phyloP scores from a whole-genome alignment of 1,284 basidiomycete genomes.

The Leccinum subrobustum region DNA sequence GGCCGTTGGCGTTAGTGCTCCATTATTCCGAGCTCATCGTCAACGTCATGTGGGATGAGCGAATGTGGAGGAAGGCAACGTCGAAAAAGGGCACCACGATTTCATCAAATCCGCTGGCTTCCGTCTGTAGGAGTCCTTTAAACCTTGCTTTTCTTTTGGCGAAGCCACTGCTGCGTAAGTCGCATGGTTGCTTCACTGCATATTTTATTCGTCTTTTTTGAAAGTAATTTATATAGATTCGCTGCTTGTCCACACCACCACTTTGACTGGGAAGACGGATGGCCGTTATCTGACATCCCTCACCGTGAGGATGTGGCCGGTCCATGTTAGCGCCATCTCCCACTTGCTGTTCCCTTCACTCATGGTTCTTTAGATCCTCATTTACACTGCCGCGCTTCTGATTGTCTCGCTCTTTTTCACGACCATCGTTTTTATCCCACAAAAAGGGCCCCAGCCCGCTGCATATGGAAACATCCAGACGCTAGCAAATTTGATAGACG shows the following conservation, averaged over 20 bases:
- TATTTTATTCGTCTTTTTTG: no score
- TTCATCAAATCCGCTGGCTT: constrained; percentile 20
- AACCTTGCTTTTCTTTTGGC: constrained; percentile 17
- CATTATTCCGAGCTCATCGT: constrained; percentile 32
- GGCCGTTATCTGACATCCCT: no score
- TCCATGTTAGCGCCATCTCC: constrained; percentile 17
- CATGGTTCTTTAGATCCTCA: no score
- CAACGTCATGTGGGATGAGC: constrained; percentile 32
- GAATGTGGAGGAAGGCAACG: constrained; percentile 28
- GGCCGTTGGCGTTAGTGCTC: constrained; percentile 30
- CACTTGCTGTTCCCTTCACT: no score
- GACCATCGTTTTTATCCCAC: no score
- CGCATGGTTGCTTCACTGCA: no score
- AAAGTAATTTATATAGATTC: constrained; percentile 21
- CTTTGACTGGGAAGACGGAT: constrained; percentile 20
- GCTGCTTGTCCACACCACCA: constrained; percentile 34
- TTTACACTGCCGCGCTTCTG: no score
- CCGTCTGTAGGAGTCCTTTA: constrained; percentile 12
- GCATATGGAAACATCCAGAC: no score
- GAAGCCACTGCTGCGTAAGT: constrained; percentile 32
- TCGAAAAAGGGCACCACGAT: constrained; percentile 12
- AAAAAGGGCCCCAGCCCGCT: no score
- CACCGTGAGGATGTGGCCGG: constrained; percentile 30
- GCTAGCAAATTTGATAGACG: no score
- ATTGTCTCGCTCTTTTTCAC: no score